Evolutionary conservation across 129 eudicot genomes (phyloP).

Genomic region (Kitagawia praeruptora): DNA sequence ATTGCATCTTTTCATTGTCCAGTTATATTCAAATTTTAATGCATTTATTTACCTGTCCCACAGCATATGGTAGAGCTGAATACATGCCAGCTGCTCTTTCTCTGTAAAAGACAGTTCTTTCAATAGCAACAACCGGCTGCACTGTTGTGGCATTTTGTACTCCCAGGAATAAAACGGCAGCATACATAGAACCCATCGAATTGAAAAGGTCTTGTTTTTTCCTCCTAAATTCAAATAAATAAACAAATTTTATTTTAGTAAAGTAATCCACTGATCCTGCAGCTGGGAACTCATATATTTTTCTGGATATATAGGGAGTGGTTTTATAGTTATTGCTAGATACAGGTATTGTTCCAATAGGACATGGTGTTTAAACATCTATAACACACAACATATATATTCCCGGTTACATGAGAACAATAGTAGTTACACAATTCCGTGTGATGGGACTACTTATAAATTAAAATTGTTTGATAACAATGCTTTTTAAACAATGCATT

Average conservation of each 20-base stretch:
- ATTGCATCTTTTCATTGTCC: not conserved
- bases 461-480: not conserved
- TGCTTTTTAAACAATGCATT: not conserved
- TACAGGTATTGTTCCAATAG: no score
- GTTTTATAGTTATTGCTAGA: not conserved
- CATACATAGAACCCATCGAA: conserved; percentile 94
- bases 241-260: not conserved
- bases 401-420: no score
- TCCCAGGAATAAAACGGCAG: conserved; percentile 78
- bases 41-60: conserved; percentile 50
- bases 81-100: conserved; percentile 99
- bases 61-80: conserved; percentile 88
- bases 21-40: not conserved
- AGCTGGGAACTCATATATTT: not conserved
- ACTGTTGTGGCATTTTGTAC: conserved; percentile 69
- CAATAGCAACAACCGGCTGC: conserved; percentile 77
- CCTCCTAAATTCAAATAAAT: conserved; percentile 24
- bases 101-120: conserved; percentile 85
- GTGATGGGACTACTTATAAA: no score
- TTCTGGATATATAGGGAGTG: not conserved
- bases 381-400: no score
- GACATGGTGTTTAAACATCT: no score
- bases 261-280: not conserved
- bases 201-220: conserved; percentile 54
- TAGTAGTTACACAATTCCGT: no score